phyloP scores from a whole-genome alignment of 1,139 yeast species.

The Pichia sp. region DNA sequence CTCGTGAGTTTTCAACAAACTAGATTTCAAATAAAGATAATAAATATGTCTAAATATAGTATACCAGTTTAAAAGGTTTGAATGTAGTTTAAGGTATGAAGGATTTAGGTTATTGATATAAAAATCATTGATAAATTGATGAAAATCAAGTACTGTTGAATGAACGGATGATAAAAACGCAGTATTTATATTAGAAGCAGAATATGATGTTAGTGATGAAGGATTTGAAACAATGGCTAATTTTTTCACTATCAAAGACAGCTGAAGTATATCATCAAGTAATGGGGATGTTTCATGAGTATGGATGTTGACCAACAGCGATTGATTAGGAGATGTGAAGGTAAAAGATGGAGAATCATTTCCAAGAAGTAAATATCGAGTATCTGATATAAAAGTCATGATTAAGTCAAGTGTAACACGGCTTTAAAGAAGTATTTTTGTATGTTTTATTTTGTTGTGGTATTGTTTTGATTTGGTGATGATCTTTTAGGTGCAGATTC shows the following conservation, averaged over 20 bases:
- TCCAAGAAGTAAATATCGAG: background rate
- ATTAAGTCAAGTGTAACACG: too few species aligned
- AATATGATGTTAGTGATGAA: background rate
- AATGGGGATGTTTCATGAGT: background rate
- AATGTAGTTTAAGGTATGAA: constrained; percentile 35
- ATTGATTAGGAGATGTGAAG: background rate
- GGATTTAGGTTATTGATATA: constrained; percentile 8
- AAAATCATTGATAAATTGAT: background rate
- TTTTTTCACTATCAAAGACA: constrained; percentile 7
- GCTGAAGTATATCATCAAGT: constrained; percentile 1
- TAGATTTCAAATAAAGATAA: constrained; percentile 2
- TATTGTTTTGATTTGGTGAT: background rate
- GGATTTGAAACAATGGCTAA: background rate
- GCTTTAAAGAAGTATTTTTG: too few species aligned
- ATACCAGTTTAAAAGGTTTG: constrained; percentile 45
- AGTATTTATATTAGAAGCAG: background rate
- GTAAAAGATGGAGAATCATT: background rate
- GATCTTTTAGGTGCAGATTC: too few species aligned
- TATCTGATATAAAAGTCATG: background rate
- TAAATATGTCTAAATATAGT: constrained; percentile 49
- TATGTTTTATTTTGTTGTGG: background rate
- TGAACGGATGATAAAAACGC: constrained; percentile 2
- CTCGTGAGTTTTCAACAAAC: background rate
- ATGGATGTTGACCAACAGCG: background rate
- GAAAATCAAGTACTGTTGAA: constrained; percentile 3